Conservation (phyloP, 2,329 filamentous ascomycete genomes). For the Canariomyces notabilis region DNA sequence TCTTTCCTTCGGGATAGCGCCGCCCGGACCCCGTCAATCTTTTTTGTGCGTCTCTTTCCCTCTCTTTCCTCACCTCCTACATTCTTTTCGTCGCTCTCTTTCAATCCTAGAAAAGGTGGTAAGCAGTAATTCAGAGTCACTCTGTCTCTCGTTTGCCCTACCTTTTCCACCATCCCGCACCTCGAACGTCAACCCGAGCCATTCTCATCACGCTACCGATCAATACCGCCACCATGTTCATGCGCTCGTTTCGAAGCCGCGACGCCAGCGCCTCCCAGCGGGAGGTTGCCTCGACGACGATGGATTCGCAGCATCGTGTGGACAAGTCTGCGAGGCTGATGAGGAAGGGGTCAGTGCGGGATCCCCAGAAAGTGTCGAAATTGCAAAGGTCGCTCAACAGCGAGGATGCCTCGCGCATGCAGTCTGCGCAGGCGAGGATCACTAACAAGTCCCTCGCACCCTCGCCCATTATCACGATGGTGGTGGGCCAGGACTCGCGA, state of each 20-base stretch:
- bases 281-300: constrained; percentile 26
- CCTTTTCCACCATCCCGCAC: constrained; percentile 28
- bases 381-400: constrained; percentile 70
- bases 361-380: constrained; percentile 75
- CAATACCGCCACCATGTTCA: constrained; percentile 65
- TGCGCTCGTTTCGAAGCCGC: constrained; percentile 79
- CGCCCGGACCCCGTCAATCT: constrained; percentile 52
- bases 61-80: constrained; percentile 32
- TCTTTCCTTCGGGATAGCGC: constrained; percentile 44
- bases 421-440: constrained; percentile 32
- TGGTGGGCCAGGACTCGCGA: constrained; percentile 77
- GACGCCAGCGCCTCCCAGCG: constrained; percentile 43
- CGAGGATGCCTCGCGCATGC: constrained; percentile 41
- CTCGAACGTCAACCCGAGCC: constrained; percentile 27
- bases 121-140: constrained; percentile 24
- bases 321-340: constrained; percentile 83
- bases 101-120: constrained; percentile 25
- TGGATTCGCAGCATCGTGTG: constrained; percentile 54
- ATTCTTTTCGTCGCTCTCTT: constrained; percentile 53
- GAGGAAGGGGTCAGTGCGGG: constrained; percentile 60
- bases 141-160: constrained; percentile 31
- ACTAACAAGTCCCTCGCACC: constrained; percentile 33
- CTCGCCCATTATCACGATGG: constrained; percentile 78
- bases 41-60: constrained; percentile 35
- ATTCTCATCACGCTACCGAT: constrained; percentile 23